Evolutionary conservation across 2,329 filamentous ascomycete genomes (phyloP).

Genomic region (Eutypella sp.): DNA sequence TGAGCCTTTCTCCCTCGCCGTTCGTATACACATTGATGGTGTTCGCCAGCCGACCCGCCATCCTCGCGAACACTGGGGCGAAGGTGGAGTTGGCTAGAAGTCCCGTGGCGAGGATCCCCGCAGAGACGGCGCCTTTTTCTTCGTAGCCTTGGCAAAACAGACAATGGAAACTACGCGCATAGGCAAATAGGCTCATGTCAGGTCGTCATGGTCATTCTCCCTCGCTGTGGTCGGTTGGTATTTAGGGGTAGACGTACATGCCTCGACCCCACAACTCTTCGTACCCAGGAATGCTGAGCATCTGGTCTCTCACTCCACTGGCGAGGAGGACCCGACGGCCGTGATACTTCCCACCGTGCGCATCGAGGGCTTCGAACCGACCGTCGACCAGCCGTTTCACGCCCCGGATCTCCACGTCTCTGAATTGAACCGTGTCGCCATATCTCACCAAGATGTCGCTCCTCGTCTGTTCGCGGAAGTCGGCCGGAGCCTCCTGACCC

Average conservation of each 20-base stretch:
- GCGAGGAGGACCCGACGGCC: slow-evolving; percentile 53
- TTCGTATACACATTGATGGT: slow-evolving; percentile 49
- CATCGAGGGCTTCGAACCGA: slow-evolving; percentile 31
- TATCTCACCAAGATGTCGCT: slow-evolving; percentile 16
- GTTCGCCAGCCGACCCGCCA: slow-evolving; percentile 38
- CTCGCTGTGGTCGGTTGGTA: no score
- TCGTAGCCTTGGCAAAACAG: slow-evolving; percentile 58
- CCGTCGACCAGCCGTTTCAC: slow-evolving; percentile 11
- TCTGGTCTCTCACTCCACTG: slow-evolving; percentile 46
- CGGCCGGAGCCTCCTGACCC: slow-evolving; percentile 14
- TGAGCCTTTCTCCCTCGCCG: slow-evolving; percentile 30
- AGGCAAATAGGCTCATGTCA: slow-evolving; percentile 2
- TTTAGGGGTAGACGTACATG: slow-evolving; percentile 34
- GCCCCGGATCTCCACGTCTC: slow-evolving; percentile 11
- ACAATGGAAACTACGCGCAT: slow-evolving; percentile 45
- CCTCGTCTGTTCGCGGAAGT: slow-evolving; percentile 11
- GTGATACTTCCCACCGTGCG: slow-evolving; percentile 34
- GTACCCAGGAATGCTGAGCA: slow-evolving; percentile 48
- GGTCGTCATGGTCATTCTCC: not conserved
- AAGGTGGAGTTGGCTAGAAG: slow-evolving; percentile 24
- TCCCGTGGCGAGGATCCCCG: slow-evolving; percentile 42
- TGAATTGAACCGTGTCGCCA: slow-evolving; percentile 11
- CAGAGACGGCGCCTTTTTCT: slow-evolving; percentile 41
- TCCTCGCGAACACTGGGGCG: slow-evolving; percentile 35
- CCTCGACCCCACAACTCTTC: slow-evolving; percentile 48